Conservation (phyloP, 1,284 basidiomycete species). For the Calocybe gambosa region DNA sequence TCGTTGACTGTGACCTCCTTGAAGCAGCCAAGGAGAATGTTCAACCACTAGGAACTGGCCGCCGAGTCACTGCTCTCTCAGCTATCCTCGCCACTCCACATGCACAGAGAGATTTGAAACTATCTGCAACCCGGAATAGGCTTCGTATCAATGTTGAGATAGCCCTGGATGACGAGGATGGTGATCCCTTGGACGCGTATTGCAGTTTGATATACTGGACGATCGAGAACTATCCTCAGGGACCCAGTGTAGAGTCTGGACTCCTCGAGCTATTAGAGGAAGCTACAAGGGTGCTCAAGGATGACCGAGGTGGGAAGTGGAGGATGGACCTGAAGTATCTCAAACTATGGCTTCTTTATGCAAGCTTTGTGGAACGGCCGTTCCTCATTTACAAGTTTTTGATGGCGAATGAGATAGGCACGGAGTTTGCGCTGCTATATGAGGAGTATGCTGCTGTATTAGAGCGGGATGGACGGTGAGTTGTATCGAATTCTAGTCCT, state of each 20-base stretch:
- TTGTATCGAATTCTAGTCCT: constrained; percentile 11
- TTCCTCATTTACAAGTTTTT: constrained; percentile 80
- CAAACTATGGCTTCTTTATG: constrained; percentile 90
- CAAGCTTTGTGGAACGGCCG: constrained; percentile 71
- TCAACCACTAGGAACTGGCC: constrained; percentile 67
- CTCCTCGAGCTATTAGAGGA: constrained; percentile 41
- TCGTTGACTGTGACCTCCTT: constrained; percentile 75
- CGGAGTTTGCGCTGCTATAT: constrained; percentile 76
- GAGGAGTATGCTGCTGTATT: constrained; percentile 85
- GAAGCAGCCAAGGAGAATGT: constrained; percentile 82
- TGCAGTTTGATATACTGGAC: constrained; percentile 42
- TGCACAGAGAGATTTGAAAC: constrained; percentile 61
- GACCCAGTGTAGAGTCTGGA: constrained; percentile 39
- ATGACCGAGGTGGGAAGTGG: constrained; percentile 34
- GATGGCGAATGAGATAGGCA: constrained; percentile 86
- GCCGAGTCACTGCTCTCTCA: constrained; percentile 68
- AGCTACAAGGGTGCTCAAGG: constrained; percentile 37
- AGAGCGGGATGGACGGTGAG: constrained; percentile 55
- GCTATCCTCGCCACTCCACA: constrained; percentile 68
- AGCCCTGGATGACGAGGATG: constrained; percentile 38
- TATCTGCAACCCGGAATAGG: constrained; percentile 54
- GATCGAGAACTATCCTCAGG: constrained; percentile 41
- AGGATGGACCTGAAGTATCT: constrained; percentile 75
- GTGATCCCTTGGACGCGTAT: constrained; percentile 40
- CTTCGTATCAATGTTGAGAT: constrained; percentile 41